phyloP scores from a whole-genome alignment of 208 protist species.

The Leishmania guyanensis region DNA sequence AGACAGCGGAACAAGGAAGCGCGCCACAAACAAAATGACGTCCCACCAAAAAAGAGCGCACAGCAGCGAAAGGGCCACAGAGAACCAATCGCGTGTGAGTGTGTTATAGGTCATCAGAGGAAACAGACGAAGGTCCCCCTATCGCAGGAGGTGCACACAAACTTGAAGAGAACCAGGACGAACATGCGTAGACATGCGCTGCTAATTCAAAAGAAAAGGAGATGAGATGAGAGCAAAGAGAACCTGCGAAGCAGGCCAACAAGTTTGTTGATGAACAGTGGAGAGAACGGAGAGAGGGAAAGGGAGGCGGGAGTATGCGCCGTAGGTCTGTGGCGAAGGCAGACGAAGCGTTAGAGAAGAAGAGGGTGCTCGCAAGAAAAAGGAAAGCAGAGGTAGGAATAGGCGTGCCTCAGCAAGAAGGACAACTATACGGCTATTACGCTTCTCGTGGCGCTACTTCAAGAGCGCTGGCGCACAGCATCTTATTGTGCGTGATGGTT shows the following conservation, averaged over 20 bases:
- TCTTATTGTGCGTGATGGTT: background rate
- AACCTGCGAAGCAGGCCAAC: background rate
- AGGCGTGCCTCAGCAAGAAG: background rate
- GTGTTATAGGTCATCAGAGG: too few relatives aligned
- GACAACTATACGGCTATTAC: background rate
- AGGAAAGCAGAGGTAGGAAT: background rate
- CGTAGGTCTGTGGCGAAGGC: background rate
- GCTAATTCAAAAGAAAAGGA: background rate
- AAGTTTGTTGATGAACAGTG: background rate
- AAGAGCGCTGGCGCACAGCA: background rate
- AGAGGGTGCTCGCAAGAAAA: background rate
- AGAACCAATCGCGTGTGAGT: background rate
- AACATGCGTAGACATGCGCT: too few relatives aligned
- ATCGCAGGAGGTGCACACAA: background rate
- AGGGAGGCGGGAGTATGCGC: background rate
- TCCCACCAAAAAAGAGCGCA: background rate
- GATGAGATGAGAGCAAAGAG: background rate
- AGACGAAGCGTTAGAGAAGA: background rate
- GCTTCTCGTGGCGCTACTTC: background rate
- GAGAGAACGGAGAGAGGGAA: conserved; percentile 4
- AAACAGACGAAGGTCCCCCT: background rate
- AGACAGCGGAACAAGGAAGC: background rate
- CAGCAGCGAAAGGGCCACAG: background rate
- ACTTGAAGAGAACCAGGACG: background rate
- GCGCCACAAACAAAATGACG: background rate